Conservation (phyloP, 306 rosid species). For the Senna tora region DNA sequence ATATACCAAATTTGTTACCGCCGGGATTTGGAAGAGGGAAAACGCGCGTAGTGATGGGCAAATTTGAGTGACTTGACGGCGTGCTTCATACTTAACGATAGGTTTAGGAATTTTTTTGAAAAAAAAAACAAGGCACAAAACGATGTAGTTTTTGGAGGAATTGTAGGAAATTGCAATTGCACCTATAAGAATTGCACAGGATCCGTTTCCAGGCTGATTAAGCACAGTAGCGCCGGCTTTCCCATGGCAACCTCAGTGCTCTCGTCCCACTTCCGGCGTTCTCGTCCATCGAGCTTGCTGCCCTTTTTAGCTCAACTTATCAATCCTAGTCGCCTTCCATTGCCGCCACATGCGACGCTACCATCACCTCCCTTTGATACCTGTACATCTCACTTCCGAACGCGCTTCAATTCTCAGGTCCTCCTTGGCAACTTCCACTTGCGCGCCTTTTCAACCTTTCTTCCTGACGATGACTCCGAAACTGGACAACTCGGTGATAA, state of each 20-base stretch:
- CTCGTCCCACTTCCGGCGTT: slow-evolving; percentile 53
- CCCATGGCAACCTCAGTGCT: slow-evolving; percentile 64
- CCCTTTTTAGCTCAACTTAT: slow-evolving; percentile 36
- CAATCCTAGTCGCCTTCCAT: slow-evolving; percentile 31
- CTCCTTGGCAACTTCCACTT: slow-evolving; percentile 46
- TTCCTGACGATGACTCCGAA: slow-evolving; percentile 47
- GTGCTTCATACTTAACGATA: no score
- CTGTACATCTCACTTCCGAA: slow-evolving; percentile 27
- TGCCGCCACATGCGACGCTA: neutral
- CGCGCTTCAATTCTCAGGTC: slow-evolving; percentile 4
- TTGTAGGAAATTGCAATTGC: no score
- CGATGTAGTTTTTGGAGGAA: no score
- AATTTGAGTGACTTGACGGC: no score
- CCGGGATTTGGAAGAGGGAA: no score
- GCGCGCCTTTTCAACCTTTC: slow-evolving; percentile 56
- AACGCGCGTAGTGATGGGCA: no score
- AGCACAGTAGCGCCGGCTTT: neutral
- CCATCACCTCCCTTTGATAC: slow-evolving; percentile 15
- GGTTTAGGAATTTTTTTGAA: no score
- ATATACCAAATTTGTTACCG: neutral
- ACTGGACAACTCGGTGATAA: slow-evolving; percentile 32
- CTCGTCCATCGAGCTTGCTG: slow-evolving; percentile 32
- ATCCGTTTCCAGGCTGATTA: no score
- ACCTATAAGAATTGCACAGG: no score
- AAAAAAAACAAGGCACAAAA: no score